Evolutionary conservation across 164 flowering plant species (phyloP).

Genomic region (Magnolia changhungtana): DNA sequence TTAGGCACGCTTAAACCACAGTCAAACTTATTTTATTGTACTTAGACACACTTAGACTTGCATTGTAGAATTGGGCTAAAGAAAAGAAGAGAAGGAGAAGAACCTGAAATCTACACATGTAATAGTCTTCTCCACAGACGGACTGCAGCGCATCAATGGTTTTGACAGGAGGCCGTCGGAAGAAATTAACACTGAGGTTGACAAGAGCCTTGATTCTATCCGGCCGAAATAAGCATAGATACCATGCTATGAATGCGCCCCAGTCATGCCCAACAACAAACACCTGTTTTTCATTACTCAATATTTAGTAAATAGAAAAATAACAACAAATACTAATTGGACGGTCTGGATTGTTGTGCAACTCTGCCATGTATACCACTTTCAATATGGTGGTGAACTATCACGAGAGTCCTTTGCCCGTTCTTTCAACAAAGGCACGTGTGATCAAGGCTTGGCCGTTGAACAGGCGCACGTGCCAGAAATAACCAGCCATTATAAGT

Average conservation of each 20-base stretch:
- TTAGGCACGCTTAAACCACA: too few relatives aligned
- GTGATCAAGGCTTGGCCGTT: too few relatives aligned
- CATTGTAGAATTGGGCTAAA: too few relatives aligned
- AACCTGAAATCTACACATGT: slow-evolving; percentile 77
- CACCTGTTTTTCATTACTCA: slow-evolving; percentile 26
- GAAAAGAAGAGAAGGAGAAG: neutral
- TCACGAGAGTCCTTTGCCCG: too few relatives aligned
- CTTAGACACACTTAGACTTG: too few relatives aligned
- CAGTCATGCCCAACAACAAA: slow-evolving; percentile 81
- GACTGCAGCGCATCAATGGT: slow-evolving; percentile 32
- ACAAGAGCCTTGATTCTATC: slow-evolving; percentile 76
- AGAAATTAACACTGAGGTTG: slow-evolving; percentile 46
- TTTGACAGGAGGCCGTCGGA: slow-evolving; percentile 39
- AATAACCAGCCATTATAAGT: too few relatives aligned
- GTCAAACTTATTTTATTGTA: too few relatives aligned
- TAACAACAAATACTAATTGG: neutral
- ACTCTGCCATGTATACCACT: too few relatives aligned
- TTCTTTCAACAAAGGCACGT: too few relatives aligned
- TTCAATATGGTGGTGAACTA: too few relatives aligned
- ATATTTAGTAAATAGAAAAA: neutral
- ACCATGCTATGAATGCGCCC: slow-evolving; percentile 74
- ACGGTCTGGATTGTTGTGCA: too few relatives aligned
- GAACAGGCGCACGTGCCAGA: too few relatives aligned
- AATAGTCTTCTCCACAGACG: slow-evolving; percentile 59
- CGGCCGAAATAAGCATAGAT: slow-evolving; percentile 56